Conservation (phyloP, 2,329 filamentous ascomycete genomes). For the Hymenoscyphus salicellus region DNA sequence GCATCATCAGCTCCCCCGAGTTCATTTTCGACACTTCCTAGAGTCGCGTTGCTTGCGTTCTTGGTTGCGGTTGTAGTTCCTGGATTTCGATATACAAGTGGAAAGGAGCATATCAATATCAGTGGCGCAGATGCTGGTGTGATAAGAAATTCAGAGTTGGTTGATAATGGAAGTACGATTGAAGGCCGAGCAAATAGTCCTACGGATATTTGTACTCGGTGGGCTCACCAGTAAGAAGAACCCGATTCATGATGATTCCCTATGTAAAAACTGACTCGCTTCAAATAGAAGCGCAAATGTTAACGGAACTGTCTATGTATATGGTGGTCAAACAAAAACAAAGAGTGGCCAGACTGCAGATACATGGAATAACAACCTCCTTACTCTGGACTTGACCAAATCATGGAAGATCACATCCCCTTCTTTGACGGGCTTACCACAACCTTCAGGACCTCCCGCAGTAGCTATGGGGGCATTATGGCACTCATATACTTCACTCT, state of each 20-base stretch:
- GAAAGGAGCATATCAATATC: conserved; percentile 41
- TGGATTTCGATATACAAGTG: conserved; percentile 41
- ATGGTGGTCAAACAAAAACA: conserved; percentile 65
- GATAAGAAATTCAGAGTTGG: conserved; percentile 36
- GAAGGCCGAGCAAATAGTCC: conserved; percentile 46
- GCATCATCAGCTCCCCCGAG: conserved; percentile 45
- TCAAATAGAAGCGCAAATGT: conserved; percentile 52
- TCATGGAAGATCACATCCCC: conserved; percentile 68
- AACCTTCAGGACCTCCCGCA: conserved; percentile 66
- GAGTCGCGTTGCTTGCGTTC: conserved; percentile 47
- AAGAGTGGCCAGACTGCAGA: conserved; percentile 55
- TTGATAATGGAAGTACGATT: conserved; percentile 34
- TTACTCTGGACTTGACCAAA: conserved; percentile 67
- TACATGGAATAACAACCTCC: conserved; percentile 68
- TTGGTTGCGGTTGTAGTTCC: conserved; percentile 52
- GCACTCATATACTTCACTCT: conserved; percentile 68
- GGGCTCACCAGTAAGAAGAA: conserved; percentile 53
- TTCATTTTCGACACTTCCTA: conserved; percentile 42
- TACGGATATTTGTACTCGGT: conserved; percentile 60
- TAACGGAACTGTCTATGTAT: conserved; percentile 74
- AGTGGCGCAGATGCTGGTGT: conserved; percentile 49
- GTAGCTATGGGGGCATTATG: conserved; percentile 73
- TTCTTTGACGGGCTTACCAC: conserved; percentile 57
- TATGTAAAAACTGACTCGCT: conserved; percentile 14
- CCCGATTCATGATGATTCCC: neutral